phyloP scores from a whole-genome alignment of 129 eudicot genomes.

The Saussurea involucrata region DNA sequence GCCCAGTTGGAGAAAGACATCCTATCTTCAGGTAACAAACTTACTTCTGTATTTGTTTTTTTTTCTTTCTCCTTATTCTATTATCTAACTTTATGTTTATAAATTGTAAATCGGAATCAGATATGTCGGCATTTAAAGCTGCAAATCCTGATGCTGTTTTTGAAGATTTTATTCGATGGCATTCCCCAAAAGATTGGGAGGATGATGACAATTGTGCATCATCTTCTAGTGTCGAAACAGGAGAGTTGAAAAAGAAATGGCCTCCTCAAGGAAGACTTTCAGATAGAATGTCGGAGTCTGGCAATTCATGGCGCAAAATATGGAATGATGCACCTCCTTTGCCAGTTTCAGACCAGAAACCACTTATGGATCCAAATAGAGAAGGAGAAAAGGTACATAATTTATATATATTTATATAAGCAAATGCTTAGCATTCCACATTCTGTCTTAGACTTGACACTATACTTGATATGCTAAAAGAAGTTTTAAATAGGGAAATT shows the following conservation, averaged over 20 bases:
- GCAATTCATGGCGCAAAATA: conserved; percentile 83
- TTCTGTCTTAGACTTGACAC: no score
- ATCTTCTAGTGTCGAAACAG: conserved; percentile 24
- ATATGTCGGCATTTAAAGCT: conserved; percentile 97
- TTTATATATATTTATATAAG: not conserved
- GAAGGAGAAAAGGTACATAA: conserved; percentile 92
- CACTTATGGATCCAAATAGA: conserved; percentile 82
- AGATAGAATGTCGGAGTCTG: conserved; percentile 82
- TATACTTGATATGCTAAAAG: no score
- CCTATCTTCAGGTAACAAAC: conserved; percentile 69
- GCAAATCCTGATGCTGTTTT: conserved; percentile 91
- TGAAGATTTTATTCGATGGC: conserved; percentile 99
- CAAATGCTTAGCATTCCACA: not conserved
- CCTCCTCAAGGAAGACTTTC: conserved; percentile 93
- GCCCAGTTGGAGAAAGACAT: conserved; percentile 94
- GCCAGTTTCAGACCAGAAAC: conserved; percentile 84
- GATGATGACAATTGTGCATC: conserved; percentile 37
- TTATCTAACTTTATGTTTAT: not conserved
- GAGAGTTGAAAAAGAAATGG: conserved; percentile 38
- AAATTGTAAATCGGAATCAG: conserved; percentile 38
- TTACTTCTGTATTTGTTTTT: not conserved
- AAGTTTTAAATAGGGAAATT: no score
- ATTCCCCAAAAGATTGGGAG: conserved; percentile 99
- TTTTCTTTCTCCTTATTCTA: not conserved
- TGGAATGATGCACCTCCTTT: conserved; percentile 87